These are phyloP conservation scores for Eimeria acervulina DNA, from an alignment of 169 alveolate species.

Conservation along the genomic window DNA sequence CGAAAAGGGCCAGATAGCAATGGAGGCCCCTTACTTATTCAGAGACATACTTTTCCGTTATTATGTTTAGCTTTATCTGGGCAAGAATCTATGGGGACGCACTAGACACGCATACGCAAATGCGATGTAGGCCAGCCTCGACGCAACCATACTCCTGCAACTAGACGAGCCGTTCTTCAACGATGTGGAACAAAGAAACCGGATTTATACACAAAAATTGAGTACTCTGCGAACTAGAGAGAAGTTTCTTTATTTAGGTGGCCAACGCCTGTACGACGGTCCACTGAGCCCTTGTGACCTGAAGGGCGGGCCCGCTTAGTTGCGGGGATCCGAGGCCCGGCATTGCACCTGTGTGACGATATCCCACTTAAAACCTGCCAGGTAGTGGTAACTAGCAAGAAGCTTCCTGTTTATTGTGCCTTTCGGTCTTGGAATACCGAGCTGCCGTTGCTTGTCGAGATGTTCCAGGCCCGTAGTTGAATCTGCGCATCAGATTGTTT, in stretches of 20 bases:
- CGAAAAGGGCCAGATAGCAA: not conserved
- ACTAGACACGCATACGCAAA: constrained; percentile 1
- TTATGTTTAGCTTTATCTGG: not conserved
- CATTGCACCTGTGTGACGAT: not conserved
- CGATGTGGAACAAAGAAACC: not conserved
- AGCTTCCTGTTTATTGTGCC: not conserved
- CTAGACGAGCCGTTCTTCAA: not conserved
- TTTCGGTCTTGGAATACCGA: not conserved
- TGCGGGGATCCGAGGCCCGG: not conserved
- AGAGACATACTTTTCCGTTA: not conserved
- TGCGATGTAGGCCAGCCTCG: constrained; percentile 34
- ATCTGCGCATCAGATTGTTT: not conserved
- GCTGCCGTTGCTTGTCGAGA: too few species aligned
- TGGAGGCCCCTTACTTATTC: not conserved
- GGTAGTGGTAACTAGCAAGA: not conserved
- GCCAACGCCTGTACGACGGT: not conserved
- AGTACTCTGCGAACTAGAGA: not conserved
- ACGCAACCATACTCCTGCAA: not conserved
- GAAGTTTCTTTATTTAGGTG: not conserved
- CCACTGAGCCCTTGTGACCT: not conserved
- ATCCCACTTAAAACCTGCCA: not conserved
- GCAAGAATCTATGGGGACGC: not conserved
- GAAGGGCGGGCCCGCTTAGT: not conserved
- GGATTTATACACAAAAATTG: not conserved
- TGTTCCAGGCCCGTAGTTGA: not conserved